Evolutionary conservation across 2,329 filamentous ascomycete species (phyloP).

Genomic region (Penicillium sp.): DNA sequence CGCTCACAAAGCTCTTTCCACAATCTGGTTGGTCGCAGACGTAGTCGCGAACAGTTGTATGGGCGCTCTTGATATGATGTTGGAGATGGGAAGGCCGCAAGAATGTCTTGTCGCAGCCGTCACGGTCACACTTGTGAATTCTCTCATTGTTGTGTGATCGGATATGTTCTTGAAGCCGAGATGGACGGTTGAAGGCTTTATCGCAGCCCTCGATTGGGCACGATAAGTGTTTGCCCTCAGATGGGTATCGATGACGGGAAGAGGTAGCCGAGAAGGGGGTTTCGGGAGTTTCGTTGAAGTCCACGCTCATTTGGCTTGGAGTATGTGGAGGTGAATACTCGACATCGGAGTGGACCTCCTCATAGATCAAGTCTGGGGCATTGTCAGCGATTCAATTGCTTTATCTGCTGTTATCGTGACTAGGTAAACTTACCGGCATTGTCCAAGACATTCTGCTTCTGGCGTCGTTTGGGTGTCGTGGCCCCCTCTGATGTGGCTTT

Average conservation of each 20-base stretch:
- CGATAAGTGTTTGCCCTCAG: conserved; percentile 69
- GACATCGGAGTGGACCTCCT: conserved; percentile 35
- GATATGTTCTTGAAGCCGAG: conserved; percentile 72
- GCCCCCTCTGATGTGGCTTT: conserved; percentile 30
- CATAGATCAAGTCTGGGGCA: conserved; percentile 34
- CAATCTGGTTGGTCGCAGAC: conserved; percentile 69
- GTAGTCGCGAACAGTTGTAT: conserved; percentile 67
- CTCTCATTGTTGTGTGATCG: conserved; percentile 83
- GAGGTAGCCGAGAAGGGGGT: conserved; percentile 52
- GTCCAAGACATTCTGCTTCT: conserved; percentile 28
- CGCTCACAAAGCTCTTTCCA: conserved; percentile 75
- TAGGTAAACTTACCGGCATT: conserved; percentile 28
- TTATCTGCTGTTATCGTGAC: conserved; percentile 3
- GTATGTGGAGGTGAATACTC: conserved; percentile 32
- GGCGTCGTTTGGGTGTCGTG: conserved; percentile 31
- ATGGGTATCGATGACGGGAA: conserved; percentile 48
- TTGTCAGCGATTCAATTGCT: conserved; percentile 26
- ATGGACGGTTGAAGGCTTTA: conserved; percentile 85
- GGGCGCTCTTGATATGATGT: conserved; percentile 78
- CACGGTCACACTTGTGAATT: conserved; percentile 67
- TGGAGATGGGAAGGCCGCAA: conserved; percentile 81
- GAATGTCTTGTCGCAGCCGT: conserved; percentile 76
- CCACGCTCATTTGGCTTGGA: conserved; percentile 29
- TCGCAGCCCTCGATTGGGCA: conserved; percentile 71
- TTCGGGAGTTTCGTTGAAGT: conserved; percentile 46